These are phyloP conservation scores for Cyclaneusma minus DNA, from an alignment of 2,329 filamentous ascomycete genomes.

Conservation along the genomic window DNA sequence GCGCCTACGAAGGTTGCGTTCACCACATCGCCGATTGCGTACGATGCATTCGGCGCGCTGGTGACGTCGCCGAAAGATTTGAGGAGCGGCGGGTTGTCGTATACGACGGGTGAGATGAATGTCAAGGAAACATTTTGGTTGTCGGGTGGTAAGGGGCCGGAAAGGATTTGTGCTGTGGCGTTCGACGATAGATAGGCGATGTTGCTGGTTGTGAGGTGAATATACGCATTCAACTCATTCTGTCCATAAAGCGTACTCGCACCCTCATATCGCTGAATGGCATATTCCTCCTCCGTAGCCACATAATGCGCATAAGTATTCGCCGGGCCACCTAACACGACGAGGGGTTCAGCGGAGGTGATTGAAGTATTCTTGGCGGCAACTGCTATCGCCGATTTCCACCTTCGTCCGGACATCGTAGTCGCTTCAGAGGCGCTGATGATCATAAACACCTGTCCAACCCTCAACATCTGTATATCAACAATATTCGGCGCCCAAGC, in stretches of 20 bases:
- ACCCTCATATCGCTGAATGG: constrained; percentile 79
- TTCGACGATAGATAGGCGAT: constrained; percentile 47
- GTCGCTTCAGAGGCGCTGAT: constrained; percentile 75
- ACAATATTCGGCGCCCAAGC: constrained; percentile 83
- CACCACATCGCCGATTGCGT: constrained; percentile 44
- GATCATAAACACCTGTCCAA: constrained; percentile 73
- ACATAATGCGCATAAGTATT: constrained; percentile 79
- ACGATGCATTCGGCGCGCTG: constrained; percentile 34
- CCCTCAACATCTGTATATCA: constrained; percentile 70
- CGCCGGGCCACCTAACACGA: constrained; percentile 73
- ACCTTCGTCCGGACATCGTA: constrained; percentile 81
- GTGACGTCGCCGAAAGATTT: constrained; percentile 56
- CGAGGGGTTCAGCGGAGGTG: constrained; percentile 37
- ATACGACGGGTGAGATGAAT: constrained; percentile 70
- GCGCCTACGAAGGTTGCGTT: constrained; percentile 64
- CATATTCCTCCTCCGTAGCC: constrained; percentile 63
- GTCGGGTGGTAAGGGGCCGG: constrained; percentile 56
- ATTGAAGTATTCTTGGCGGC: constrained; percentile 15
- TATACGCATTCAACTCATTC: constrained; percentile 69
- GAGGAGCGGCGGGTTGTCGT: constrained; percentile 49
- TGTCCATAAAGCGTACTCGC: constrained; percentile 78
- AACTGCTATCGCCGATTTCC: constrained; percentile 50
- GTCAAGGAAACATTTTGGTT: constrained; percentile 57
- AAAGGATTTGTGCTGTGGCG: constrained; percentile 25
- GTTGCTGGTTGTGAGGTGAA: constrained; percentile 62